Conservation (phyloP, 257 asterid genomes). For the Pogostemon cablin region DNA sequence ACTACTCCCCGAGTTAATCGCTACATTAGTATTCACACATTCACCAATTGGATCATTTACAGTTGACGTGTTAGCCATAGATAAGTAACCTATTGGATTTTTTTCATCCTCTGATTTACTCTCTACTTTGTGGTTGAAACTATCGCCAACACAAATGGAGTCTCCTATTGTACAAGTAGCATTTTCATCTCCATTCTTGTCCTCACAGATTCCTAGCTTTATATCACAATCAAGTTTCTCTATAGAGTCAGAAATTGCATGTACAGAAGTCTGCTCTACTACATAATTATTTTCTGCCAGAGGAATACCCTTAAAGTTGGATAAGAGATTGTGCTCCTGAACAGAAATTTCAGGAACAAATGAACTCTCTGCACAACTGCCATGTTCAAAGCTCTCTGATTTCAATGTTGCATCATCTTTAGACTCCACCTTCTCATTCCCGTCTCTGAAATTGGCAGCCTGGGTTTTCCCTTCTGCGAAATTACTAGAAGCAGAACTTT, state of each 20-base stretch:
- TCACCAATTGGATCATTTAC: constrained; percentile 59
- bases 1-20: constrained; percentile 71
- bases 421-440: constrained; percentile 38
- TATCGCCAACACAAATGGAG: constrained; percentile 35
- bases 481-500: constrained; percentile 85
- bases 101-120: constrained; percentile 42
- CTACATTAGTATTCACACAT: constrained; percentile 57
- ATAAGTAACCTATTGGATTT: constrained; percentile 43
- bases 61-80: constrained; percentile 54
- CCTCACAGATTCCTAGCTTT: constrained; percentile 48
- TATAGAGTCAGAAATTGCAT: constrained; percentile 43
- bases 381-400: constrained; percentile 68
- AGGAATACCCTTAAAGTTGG: constrained; percentile 38
- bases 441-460: constrained; percentile 32
- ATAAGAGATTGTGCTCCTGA: constrained; percentile 46
- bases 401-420: constrained; percentile 52
- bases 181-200: constrained; percentile 39
- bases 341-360: constrained; percentile 48
- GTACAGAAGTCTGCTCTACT: constrained; percentile 47
- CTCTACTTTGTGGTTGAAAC: constrained; percentile 40
- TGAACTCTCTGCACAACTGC: constrained; percentile 83
- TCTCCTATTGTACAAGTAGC: constrained; percentile 36
- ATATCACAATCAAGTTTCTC: constrained; percentile 53
- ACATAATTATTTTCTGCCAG: constrained; percentile 48
- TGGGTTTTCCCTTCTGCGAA: constrained; percentile 43